Conservation (phyloP, 257 asterid genomes). For the Gynochthodes officinalis region DNA sequence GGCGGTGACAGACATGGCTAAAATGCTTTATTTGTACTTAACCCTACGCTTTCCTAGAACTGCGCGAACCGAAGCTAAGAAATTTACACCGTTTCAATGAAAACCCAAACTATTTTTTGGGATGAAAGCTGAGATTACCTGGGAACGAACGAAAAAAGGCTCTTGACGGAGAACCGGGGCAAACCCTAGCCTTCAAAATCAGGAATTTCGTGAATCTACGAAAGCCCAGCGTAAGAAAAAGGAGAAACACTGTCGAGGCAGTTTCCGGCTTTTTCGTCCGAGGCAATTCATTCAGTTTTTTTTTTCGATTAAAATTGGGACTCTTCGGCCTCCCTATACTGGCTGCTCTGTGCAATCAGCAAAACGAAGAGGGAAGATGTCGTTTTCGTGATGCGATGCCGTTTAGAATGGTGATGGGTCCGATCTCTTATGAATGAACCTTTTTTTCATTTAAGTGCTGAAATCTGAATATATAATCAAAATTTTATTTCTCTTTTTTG, state of each 20-base stretch:
- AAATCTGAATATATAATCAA: no score
- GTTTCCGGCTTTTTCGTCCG: neutral
- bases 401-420: no score
- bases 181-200: neutral
- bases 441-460: no score
- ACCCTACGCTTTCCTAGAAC: neutral
- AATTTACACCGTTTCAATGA: neutral
- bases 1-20: conserved; percentile 85
- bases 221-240: neutral
- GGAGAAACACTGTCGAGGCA: neutral
- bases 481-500: no score
- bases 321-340: neutral
- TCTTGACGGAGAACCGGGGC: neutral
- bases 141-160: neutral
- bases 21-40: neutral
- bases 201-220: neutral
- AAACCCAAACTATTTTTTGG: neutral
- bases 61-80: neutral
- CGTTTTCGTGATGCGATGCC: no score
- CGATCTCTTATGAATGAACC: no score
- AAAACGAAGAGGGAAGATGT: no score
- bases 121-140: conserved; percentile 4
- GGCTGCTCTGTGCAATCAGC: no score
- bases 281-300: no score
- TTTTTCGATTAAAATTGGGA: no score